These are phyloP conservation scores for Scenedesmus sp. DNA, from an alignment of 163 green algal species.

Conservation along the genomic window DNA sequence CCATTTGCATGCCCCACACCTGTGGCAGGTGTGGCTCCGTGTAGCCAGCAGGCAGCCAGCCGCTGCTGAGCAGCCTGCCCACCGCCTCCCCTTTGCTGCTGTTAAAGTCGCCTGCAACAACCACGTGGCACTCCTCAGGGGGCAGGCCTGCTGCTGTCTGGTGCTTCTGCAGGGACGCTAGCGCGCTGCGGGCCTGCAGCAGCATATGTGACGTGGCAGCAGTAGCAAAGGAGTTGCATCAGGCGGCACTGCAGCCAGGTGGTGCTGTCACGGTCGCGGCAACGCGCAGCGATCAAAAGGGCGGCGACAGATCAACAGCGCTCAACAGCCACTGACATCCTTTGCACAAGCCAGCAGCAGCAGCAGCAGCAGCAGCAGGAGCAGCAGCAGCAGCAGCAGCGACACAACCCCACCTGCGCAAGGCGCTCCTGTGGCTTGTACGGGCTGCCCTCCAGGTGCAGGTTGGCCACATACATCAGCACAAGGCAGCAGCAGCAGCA, in stretches of 20 bases:
- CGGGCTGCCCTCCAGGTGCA: conserved; percentile 49
- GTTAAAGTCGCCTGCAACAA: conserved; percentile 49
- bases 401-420: not conserved
- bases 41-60: conserved; percentile 24
- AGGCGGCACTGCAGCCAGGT: not conserved
- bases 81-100: not conserved
- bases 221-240: not conserved
- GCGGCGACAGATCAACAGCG: no score
- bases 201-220: not conserved
- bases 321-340: no score
- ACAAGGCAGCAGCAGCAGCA: not conserved
- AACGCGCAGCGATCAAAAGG: no score
- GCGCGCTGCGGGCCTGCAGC: conserved; percentile 28
- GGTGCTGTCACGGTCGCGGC: not conserved
- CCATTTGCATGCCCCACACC: not conserved
- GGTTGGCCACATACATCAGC: conserved; percentile 44
- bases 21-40: conserved; percentile 15
- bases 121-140: conserved; percentile 28
- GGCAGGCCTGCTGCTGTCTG: conserved; percentile 16
- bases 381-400: not conserved
- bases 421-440: conserved; percentile 37
- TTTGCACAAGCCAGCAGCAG: no score
- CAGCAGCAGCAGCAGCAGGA: no score
- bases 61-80: conserved; percentile 7
- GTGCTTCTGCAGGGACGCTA: conserved; percentile 19